Percentiles rank a stretch among this genome's conserved stretches.
Evolutionary conservation across 2,329 filamentous ascomycete genomes (phyloP).

Genomic region (Trichoderma oligosporum): DNA sequence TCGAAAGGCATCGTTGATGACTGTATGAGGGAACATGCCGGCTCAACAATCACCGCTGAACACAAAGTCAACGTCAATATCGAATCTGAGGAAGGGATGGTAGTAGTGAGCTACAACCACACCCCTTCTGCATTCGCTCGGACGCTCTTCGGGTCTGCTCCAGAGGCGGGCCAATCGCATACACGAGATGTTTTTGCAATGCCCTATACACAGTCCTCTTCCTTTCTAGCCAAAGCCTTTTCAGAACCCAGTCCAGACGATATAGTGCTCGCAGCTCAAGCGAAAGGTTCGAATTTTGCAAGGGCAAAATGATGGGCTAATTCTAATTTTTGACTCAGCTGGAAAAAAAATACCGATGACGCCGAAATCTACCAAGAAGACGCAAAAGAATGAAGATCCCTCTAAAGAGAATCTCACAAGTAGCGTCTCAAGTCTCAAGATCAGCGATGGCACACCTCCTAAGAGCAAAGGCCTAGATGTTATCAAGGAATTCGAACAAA

Average conservation of each 20-base stretch:
- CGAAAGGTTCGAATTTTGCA: conserved; percentile 71
- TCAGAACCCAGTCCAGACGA: conserved; percentile 88
- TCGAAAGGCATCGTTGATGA: neutral
- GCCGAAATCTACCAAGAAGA: conserved; percentile 31
- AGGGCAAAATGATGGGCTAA: conserved; percentile 48
- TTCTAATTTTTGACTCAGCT: conserved; percentile 52
- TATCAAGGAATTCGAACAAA: conserved; percentile 71
- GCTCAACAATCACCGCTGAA: neutral
- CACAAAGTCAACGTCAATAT: neutral
- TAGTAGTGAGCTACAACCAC: conserved; percentile 24
- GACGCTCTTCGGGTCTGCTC: conserved; percentile 47
- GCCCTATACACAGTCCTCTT: conserved; percentile 49
- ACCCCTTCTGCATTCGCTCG: conserved; percentile 56
- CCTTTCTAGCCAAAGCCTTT: conserved; percentile 61
- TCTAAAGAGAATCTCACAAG: conserved; percentile 27
- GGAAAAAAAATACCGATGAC: conserved; percentile 47
- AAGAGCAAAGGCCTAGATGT: conserved; percentile 82
- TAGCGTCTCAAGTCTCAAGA: conserved; percentile 35
- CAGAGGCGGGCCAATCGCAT: conserved; percentile 27
- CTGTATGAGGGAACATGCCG: neutral
- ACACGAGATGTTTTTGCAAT: conserved; percentile 39
- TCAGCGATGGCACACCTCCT: conserved; percentile 53
- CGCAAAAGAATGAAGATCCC: conserved; percentile 36
- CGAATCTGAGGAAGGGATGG: conserved; percentile 17
- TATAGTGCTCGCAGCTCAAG: conserved; percentile 79